These are phyloP conservation scores for Leptodermis oblonga DNA, from an alignment of 257 asterid genomes.

Conservation along the genomic window DNA sequence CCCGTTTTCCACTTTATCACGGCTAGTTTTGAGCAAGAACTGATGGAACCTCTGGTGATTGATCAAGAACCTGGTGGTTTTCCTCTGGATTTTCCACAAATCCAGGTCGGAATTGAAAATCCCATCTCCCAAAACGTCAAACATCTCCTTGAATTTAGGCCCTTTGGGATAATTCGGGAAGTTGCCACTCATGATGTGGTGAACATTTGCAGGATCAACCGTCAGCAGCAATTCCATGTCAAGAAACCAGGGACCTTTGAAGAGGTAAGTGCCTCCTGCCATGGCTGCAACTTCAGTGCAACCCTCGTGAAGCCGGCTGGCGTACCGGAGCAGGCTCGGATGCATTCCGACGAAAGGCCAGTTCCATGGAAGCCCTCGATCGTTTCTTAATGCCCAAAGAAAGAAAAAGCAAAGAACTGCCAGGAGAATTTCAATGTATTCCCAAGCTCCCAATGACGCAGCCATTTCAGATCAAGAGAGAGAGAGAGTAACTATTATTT, in stretches of 20 bases:
- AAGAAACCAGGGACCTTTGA: constrained; percentile 45
- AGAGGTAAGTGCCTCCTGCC: constrained; percentile 39
- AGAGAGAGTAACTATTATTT: too few species aligned
- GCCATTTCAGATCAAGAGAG: not conserved
- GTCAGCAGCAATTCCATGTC: constrained; percentile 51
- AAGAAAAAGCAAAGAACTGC: constrained; percentile 34
- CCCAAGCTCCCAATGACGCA: not conserved
- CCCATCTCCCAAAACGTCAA: constrained; percentile 63
- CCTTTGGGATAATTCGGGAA: constrained; percentile 54
- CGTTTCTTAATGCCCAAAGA: constrained; percentile 34
- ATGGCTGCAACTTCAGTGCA: constrained; percentile 22
- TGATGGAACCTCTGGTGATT: constrained; percentile 35
- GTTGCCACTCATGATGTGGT: constrained; percentile 46
- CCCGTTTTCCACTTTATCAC: constrained; percentile 38
- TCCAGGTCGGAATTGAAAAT: constrained; percentile 52
- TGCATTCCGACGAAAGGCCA: constrained; percentile 58
- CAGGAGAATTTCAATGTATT: constrained; percentile 25
- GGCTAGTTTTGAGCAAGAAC: constrained; percentile 29
- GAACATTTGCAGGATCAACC: constrained; percentile 53
- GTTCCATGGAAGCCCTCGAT: constrained; percentile 28
- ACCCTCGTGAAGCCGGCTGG: constrained; percentile 37
- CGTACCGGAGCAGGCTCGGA: constrained; percentile 32
- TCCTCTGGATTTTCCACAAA: constrained; percentile 47
- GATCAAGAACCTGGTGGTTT: constrained; percentile 36
- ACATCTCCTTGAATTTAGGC: constrained; percentile 40